These are phyloP conservation scores for Termitomyces sp. DNA, from an alignment of 768 basidiomycete genomes.

Conservation along the genomic window DNA sequence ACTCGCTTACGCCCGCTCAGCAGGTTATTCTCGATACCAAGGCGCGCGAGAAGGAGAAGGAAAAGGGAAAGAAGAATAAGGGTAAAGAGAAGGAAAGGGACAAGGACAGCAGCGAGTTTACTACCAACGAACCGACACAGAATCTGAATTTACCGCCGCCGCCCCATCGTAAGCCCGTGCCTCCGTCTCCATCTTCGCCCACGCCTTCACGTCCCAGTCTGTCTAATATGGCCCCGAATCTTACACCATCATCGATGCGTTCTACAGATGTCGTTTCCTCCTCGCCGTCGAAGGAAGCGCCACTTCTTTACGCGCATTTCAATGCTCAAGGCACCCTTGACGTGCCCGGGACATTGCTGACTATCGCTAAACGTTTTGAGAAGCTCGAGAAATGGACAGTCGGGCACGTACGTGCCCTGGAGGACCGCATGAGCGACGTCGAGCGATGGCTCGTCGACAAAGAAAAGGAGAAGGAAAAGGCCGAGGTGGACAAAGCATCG, in stretches of 20 bases:
- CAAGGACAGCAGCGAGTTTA: constrained; percentile 56
- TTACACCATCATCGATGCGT: constrained; percentile 66
- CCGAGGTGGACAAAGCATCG: constrained; percentile 12
- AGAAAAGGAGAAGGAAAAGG: constrained; percentile 59
- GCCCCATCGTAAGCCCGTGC: constrained; percentile 43
- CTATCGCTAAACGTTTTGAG: constrained; percentile 78
- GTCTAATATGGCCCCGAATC: constrained; percentile 47
- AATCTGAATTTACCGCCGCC: constrained; percentile 46
- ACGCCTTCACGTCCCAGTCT: constrained; percentile 54
- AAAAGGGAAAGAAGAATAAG: constrained; percentile 44
- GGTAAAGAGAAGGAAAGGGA: constrained; percentile 62
- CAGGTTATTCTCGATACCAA: constrained; percentile 78
- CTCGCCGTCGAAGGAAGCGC: constrained; percentile 54
- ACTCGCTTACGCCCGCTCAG: constrained; percentile 78
- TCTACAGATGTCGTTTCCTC: constrained; percentile 35
- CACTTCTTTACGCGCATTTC: constrained; percentile 78
- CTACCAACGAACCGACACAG: constrained; percentile 51
- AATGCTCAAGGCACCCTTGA: constrained; percentile 69
- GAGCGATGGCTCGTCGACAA: constrained; percentile 87
- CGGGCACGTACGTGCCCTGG: constrained; percentile 83
- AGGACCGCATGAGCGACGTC: constrained; percentile 90
- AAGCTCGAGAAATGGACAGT: constrained; percentile 91
- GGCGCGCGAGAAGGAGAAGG: constrained; percentile 54
- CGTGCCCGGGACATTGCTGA: constrained; percentile 67
- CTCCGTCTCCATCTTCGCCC: constrained; percentile 58